phyloP scores from a whole-genome alignment of 495 filamentous ascomycete species.

The Neurospora sp. region DNA sequence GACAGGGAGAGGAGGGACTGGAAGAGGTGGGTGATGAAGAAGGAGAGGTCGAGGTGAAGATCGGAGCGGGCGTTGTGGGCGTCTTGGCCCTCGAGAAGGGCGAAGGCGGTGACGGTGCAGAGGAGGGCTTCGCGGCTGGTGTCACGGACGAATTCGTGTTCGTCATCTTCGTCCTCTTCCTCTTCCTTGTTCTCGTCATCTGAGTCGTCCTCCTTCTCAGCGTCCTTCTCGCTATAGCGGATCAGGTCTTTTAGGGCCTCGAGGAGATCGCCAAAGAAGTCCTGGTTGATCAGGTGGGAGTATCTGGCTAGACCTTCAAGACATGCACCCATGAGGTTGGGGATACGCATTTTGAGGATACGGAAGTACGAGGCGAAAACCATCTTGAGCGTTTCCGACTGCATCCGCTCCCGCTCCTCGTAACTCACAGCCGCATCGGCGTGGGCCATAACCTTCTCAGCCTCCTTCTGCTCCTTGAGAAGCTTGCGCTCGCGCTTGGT shows the following conservation, averaged over 20 bases:
- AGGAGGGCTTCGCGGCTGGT: slow-evolving; percentile 78
- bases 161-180: slow-evolving; percentile 29
- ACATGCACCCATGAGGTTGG: slow-evolving; percentile 83
- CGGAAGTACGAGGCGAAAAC: slow-evolving; percentile 94
- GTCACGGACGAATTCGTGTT: slow-evolving; percentile 45
- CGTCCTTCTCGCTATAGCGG: slow-evolving; percentile 47
- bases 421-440: slow-evolving; percentile 85
- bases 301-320: slow-evolving; percentile 79
- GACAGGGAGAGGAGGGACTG: slow-evolving; percentile 65
- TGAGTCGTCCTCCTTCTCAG: slow-evolving; percentile 16
- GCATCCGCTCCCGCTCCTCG: slow-evolving; percentile 84
- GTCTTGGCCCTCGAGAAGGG: slow-evolving; percentile 84
- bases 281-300: slow-evolving; percentile 91
- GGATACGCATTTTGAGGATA: slow-evolving; percentile 71
- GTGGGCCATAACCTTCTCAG: slow-evolving; percentile 88
- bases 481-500: slow-evolving; percentile 45
- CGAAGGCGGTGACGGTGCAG: slow-evolving; percentile 90
- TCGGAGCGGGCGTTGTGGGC: slow-evolving; percentile 49
- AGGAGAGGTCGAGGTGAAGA: slow-evolving; percentile 81
- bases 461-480: slow-evolving; percentile 67
- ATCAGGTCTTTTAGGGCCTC: slow-evolving; percentile 91
- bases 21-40: slow-evolving; percentile 92
- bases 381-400: slow-evolving; percentile 88
- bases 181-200: slow-evolving; percentile 16
- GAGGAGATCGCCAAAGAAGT: slow-evolving; percentile 94